Evolutionary conservation across 257 asterid genomes (phyloP), one percentile per base, ranked within the genome.

Genomic region (Rhazya stricta): DNA sequence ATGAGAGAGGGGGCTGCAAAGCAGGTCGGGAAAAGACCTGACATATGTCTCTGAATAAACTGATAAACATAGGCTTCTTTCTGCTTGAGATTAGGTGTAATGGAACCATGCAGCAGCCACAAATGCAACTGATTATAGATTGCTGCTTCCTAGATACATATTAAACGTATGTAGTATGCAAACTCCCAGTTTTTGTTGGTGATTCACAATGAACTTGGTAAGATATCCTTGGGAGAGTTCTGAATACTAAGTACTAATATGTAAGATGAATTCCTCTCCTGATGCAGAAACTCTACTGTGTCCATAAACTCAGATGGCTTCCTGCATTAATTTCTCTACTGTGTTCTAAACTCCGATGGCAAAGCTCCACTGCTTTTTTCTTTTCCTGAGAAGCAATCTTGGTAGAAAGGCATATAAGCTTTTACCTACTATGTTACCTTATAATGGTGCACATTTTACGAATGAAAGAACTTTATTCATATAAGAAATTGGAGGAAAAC

Each of bases 1-100:
- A 37, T 15, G 43, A 53, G 61, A 61, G 12, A 6, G 54, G 34
- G 62, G 41, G 71, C 70, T 79, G 51, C 42, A 57, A 34, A n/a
- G 62, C 21, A 72, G 54, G 61, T 41, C 54, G 41, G 34, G 34
- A 57, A 43, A 53, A 58, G 53, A 72, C 56, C 53, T 9, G 8
- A 67, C 72, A 25, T 3, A 57, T 39, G 67, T 21, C 74, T 19
- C 57, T 12, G 30, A n/a, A 8, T 13, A 73, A 60, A 23, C 41
- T 15, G 6, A 32, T 9, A 41, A 23, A 30, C 21, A 41, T 67
- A 18, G 42, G 27, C 25, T n/a, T 46, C 16, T 21, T 13, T 62
- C 39, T 29, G 54, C 46, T 57, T 37, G 53, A 9, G 41, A 57
- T 30, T 18, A n/a, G 62, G 27, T 51, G 16, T 53, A 23, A 9